These are phyloP conservation scores for Phalaenopsis hybrid DNA, from an alignment of 116 monocot genomes.

Conservation along the genomic window DNA sequence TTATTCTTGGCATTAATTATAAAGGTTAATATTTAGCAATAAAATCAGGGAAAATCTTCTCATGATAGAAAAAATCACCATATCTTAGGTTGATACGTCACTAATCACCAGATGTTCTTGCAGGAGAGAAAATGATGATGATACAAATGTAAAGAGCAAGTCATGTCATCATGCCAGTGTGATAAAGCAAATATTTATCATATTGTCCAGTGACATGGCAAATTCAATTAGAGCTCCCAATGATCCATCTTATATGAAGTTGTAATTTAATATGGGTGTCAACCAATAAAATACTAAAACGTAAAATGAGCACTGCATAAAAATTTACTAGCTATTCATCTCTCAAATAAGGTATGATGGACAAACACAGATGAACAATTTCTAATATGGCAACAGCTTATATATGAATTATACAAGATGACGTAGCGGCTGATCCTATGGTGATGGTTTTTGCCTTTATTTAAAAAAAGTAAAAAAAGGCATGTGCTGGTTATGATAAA, in stretches of 20 bases:
- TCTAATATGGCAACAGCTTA: too few species aligned
- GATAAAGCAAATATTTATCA: not conserved
- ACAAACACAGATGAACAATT: too few species aligned
- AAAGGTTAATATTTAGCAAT: not conserved
- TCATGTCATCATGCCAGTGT: not conserved
- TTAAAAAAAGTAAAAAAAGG: too few species aligned
- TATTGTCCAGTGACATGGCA: not conserved
- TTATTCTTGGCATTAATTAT: not conserved
- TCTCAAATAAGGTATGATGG: too few species aligned
- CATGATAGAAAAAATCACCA: not conserved
- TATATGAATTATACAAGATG: too few species aligned
- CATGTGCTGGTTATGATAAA: too few species aligned
- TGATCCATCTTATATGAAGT: not conserved
- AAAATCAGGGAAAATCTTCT: not conserved
- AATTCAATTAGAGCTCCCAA: not conserved
- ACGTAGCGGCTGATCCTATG: too few species aligned
- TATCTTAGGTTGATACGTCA: not conserved
- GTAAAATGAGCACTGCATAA: too few species aligned
- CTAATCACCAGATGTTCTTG: not conserved
- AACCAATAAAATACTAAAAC: too few species aligned
- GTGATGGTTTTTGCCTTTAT: too few species aligned
- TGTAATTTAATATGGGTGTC: too few species aligned
- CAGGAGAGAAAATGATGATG: not conserved
- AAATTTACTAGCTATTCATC: too few species aligned
- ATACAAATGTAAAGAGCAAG: not conserved